These are phyloP conservation scores for Micractinium sp. DNA, from an alignment of 139 green algal species.

Conservation along the genomic window DNA sequence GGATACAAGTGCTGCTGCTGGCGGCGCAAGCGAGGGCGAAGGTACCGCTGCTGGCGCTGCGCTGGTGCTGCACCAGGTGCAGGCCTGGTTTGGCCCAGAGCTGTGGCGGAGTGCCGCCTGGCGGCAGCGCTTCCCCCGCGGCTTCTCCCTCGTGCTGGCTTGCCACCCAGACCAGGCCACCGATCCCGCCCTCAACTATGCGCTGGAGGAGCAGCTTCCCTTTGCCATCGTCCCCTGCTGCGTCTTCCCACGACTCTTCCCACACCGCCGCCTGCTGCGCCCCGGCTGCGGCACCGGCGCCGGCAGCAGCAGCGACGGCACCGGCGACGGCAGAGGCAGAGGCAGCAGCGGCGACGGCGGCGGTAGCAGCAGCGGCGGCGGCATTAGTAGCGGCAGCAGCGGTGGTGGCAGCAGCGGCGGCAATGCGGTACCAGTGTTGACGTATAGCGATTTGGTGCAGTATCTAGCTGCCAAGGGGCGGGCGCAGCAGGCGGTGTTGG, in stretches of 20 bases:
- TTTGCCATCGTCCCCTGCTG: slow-evolving; percentile 73
- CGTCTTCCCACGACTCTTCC: slow-evolving; percentile 64
- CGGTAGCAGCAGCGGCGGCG: background rate
- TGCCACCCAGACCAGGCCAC: slow-evolving; percentile 72
- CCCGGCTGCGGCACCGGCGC: background rate
- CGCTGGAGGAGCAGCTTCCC: slow-evolving; percentile 45
- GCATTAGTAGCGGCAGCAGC: background rate
- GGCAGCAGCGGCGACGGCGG: background rate
- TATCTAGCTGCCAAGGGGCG: slow-evolving; percentile 41
- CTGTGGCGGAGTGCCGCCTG: slow-evolving; percentile 36
- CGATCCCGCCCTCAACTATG: slow-evolving; percentile 58
- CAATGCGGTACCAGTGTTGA: slow-evolving; percentile 37
- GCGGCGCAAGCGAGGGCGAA: background rate
- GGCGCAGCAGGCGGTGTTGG: slow-evolving; percentile 15
- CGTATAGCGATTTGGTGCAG: slow-evolving; percentile 47
- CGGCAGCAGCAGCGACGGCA: background rate
- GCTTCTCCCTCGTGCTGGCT: slow-evolving; percentile 50
- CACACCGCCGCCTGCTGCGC: slow-evolving; percentile 39
- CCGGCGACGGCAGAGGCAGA: background rate
- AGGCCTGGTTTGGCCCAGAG: slow-evolving; percentile 25
- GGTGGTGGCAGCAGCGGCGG: no score
- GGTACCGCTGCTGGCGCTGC: background rate
- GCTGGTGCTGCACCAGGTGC: slow-evolving; percentile 10
- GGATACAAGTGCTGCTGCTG: background rate
- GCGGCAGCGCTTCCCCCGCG: slow-evolving; percentile 13